These are phyloP conservation scores for Aspergillus vadensis DNA, from an alignment of 2,329 filamentous ascomycete genomes.

Conservation along the genomic window DNA sequence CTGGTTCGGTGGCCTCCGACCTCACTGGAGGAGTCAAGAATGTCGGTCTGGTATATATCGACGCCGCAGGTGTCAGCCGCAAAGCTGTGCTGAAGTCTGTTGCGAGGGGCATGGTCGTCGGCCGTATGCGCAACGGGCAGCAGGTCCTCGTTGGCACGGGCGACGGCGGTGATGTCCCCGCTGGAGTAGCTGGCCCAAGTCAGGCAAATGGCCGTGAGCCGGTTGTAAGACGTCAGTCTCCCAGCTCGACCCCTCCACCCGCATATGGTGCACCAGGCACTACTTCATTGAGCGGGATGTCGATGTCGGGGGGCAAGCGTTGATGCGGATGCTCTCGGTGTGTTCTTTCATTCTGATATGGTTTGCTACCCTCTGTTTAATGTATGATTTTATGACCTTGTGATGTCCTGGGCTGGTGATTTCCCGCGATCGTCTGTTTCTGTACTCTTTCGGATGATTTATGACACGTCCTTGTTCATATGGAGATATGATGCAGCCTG, in stretches of 20 bases:
- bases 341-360: neutral
- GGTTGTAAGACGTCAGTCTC: conserved; percentile 32
- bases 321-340: neutral
- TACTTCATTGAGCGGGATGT: conserved; percentile 34
- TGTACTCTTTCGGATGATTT: too few relatives aligned
- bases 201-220: conserved; percentile 24
- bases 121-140: conserved; percentile 51
- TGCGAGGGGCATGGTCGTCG: conserved; percentile 82
- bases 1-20: conserved; percentile 72
- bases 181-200: conserved; percentile 14
- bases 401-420: too few relatives aligned
- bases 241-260: conserved; percentile 43
- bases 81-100: conserved; percentile 91
- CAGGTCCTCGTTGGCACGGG: conserved; percentile 51
- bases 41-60: conserved; percentile 94
- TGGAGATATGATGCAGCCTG: too few relatives aligned
- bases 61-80: conserved; percentile 88
- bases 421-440: too few relatives aligned
- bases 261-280: conserved; percentile 43
- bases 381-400: conserved; percentile 6
- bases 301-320: conserved; percentile 37
- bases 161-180: conserved; percentile 45
- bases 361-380: neutral
- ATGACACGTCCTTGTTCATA: too few relatives aligned
- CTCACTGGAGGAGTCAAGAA: conserved; percentile 90